phyloP scores from a whole-genome alignment of 345 rosid genomes.

The Murraya koenigii region DNA sequence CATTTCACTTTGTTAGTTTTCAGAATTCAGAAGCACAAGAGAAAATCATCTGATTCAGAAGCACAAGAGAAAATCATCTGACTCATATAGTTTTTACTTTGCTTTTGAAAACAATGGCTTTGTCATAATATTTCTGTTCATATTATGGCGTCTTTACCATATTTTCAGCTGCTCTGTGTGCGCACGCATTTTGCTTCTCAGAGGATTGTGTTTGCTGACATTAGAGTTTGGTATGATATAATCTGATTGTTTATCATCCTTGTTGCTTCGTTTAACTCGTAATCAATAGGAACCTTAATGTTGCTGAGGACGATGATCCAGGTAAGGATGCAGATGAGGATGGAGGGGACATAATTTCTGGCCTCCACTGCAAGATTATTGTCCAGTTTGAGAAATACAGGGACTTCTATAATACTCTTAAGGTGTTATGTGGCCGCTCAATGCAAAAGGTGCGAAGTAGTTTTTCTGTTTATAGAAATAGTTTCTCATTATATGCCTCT shows the following conservation, averaged over 20 bases:
- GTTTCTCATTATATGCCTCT: background rate
- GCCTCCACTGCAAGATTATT: slow-evolving; percentile 87
- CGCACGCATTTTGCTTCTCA: background rate
- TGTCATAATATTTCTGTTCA: background rate
- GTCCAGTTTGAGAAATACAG: slow-evolving; percentile 77
- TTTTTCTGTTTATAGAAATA: background rate
- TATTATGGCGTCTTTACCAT: background rate
- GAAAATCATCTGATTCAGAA: background rate
- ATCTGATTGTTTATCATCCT: slow-evolving; percentile 15
- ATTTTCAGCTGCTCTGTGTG: background rate
- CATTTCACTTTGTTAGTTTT: background rate
- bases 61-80: background rate
- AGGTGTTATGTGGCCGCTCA: slow-evolving; percentile 76
- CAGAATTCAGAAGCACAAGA: background rate
- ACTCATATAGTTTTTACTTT: background rate
- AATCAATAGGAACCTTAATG: slow-evolving; percentile 70
- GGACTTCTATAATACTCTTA: slow-evolving; percentile 72
- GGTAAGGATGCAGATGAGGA: slow-evolving; percentile 53
- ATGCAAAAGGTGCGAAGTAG: slow-evolving; percentile 63
- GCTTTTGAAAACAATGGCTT: background rate
- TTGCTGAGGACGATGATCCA: slow-evolving; percentile 74
- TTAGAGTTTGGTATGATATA: slow-evolving; percentile 5
- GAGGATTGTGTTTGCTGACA: slow-evolving; percentile 4
- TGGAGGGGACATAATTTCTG: slow-evolving; percentile 52
- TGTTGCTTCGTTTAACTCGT: slow-evolving; percentile 24